phyloP scores from a whole-genome alignment of 176 grass and related monocot species.

The Triticum aestivum region DNA sequence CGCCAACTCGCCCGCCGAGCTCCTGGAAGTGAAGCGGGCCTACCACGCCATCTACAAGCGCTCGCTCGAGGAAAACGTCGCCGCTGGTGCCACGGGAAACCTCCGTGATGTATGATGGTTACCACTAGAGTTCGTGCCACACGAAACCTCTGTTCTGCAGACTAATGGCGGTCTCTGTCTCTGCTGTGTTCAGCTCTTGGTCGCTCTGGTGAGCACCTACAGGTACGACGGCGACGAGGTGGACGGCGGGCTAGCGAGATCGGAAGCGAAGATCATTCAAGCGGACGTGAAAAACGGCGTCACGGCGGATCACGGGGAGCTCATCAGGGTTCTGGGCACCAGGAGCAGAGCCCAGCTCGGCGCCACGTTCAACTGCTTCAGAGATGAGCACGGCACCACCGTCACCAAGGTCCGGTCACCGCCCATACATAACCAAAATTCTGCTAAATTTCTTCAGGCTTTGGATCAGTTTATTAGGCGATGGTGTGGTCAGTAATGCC shows the following conservation, averaged over 20 bases:
- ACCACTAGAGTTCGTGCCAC: neutral
- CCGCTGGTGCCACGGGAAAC: conserved; percentile 48
- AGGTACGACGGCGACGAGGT: conserved; percentile 70
- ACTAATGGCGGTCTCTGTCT: neutral
- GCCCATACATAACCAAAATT: neutral
- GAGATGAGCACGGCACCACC: conserved; percentile 38
- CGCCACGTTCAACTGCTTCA: conserved; percentile 68
- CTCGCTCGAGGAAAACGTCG: conserved; percentile 87
- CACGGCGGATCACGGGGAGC: conserved; percentile 41
- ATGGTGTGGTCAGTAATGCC: neutral
- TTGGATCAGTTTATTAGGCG: neutral
- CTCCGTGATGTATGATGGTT: conserved; percentile 35
- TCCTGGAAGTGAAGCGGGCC: conserved; percentile 60
- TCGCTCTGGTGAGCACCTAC: conserved; percentile 62
- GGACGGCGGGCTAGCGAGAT: conserved; percentile 40
- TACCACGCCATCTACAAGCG: conserved; percentile 64
- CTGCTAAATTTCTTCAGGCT: neutral
- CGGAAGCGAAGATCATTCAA: conserved; percentile 56
- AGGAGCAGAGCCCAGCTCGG: conserved; percentile 77
- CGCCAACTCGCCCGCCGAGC: conserved; percentile 54
- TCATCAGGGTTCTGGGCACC: conserved; percentile 72
- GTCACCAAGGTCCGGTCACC: conserved; percentile 59
- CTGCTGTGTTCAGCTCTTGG: conserved; percentile 46
- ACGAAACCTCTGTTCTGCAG: neutral
- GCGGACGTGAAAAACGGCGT: conserved; percentile 37